Evolutionary conservation across 257 asterid species (phyloP), one percentile per base, ranked within the genome.

Genomic region (Vinca minor): DNA sequence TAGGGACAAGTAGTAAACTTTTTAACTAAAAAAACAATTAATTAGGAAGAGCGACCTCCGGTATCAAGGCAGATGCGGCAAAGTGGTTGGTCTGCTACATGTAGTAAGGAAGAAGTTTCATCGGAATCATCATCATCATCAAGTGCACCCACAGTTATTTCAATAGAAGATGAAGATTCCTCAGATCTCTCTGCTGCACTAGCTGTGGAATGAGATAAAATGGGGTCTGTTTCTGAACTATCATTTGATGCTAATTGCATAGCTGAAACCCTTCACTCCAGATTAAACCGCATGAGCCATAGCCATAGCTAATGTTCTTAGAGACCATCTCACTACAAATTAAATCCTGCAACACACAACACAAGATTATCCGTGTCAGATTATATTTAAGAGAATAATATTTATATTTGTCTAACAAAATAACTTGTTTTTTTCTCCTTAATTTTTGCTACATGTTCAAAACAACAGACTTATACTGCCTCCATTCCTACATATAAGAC

Each of bases 21-120:
- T 20, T 59, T 38, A 38, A 39, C 21, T 4, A 10, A 35, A 52
- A 39, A 49, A 69, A 42, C 7, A 6, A 62, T 46, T 10, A 44
- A 18, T 29, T 52, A 73, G 73, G 26, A 46, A 23, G 35, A 73
- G 60, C 49, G 47, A 92, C 98, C 98, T 93, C 82, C 98, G 23
- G 63, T 81, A 38, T 93, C 98, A 68, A 93, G 88, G 85, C 98
- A 93, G 78, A 93, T 93, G 77, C 98, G 96, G 71, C 98, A 93
- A 45, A 85, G 93, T 39, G 92, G 89, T 70, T 81, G 97, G 73
- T 93, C 98, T 8, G n/a, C n/a, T n/a, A 79, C 50, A 44, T 81
- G 74, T 31, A 89, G 88, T 63, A 89, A 77, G 59, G 77, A 78
- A 52, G 75, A 67, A 75, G 67, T 81, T 73, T 82, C 88, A 50